phyloP scores from a whole-genome alignment of 2,329 filamentous ascomycete species.

The Talaromyces rugulosus region DNA sequence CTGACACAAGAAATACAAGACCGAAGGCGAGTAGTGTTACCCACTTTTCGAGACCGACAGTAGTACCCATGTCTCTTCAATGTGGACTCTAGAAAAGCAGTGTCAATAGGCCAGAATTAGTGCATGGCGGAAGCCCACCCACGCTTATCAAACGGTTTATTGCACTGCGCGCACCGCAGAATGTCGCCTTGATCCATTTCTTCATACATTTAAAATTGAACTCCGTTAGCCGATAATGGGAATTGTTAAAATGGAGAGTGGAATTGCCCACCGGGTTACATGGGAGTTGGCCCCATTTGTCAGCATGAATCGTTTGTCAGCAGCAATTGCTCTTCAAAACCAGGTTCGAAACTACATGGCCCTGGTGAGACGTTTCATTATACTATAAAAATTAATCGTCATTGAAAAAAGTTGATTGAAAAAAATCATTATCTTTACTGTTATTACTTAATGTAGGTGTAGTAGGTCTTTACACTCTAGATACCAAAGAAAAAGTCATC shows the following conservation, averaged over 20 bases:
- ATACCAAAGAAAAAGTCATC: too few relatives aligned
- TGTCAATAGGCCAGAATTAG: conserved; percentile 15
- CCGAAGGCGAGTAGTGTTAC: conserved; percentile 21
- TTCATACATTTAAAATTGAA: not conserved
- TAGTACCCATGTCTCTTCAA: conserved; percentile 45
- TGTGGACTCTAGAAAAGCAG: conserved; percentile 29
- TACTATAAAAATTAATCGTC: not conserved
- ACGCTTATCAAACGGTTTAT: conserved; percentile 42
- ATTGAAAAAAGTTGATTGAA: too few relatives aligned
- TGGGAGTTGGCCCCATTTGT: not conserved
- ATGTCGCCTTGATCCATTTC: conserved; percentile 18
- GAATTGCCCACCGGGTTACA: not conserved
- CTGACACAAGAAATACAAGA: conserved; percentile 37
- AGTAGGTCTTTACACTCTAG: too few relatives aligned
- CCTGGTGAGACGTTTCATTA: not conserved
- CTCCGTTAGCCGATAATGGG: not conserved
- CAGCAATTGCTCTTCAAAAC: not conserved
- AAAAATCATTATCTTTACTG: too few relatives aligned
- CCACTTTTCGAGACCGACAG: conserved; percentile 35
- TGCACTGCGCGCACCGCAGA: conserved; percentile 35
- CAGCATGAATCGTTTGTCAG: not conserved
- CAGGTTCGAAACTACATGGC: not conserved
- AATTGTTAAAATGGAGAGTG: not conserved
- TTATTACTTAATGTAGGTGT: too few relatives aligned
- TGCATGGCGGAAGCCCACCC: conserved; percentile 16